Evolutionary conservation across 345 rosid genomes (phyloP).

Genomic region (Raphanus sativus): DNA sequence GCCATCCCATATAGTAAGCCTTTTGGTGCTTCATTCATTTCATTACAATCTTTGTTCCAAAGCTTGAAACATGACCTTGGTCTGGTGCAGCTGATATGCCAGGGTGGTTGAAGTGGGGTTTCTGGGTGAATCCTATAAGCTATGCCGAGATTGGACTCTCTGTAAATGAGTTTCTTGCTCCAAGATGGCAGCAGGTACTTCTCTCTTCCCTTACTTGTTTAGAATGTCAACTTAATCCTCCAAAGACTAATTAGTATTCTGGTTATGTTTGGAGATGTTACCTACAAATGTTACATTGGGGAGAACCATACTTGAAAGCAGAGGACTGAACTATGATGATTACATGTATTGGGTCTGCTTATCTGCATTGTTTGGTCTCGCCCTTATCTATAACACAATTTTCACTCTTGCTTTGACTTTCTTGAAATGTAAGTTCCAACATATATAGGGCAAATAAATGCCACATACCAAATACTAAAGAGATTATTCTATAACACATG

Average conservation of each 20-base stretch:
- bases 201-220: neutral
- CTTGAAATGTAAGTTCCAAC: constrained; percentile 56
- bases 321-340: constrained; percentile 58
- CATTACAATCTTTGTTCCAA: neutral
- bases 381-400: constrained; percentile 57
- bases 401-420: constrained; percentile 67
- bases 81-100: constrained; percentile 67
- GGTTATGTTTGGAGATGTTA: constrained; percentile 36
- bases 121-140: constrained; percentile 68
- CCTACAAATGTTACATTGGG: constrained; percentile 55
- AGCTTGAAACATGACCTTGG: neutral
- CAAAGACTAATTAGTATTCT: neutral
- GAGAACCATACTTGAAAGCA: constrained; percentile 48
- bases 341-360: constrained; percentile 63
- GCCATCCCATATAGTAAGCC: constrained; percentile 55
- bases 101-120: constrained; percentile 70
- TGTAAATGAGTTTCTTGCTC: constrained; percentile 70
- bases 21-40: neutral
- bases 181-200: constrained; percentile 67
- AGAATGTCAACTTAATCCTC: neutral
- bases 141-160: constrained; percentile 71
- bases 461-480: neutral
- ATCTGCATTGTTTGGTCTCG: constrained; percentile 56
- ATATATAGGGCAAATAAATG: neutral
- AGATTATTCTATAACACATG: neutral